A percentile compares a stretch with the other conserved stretches of the same genome.
These are phyloP conservation scores for Dacryopinax primogenitus DNA, from an alignment of 768 basidiomycete species.

Conservation along the genomic window DNA sequence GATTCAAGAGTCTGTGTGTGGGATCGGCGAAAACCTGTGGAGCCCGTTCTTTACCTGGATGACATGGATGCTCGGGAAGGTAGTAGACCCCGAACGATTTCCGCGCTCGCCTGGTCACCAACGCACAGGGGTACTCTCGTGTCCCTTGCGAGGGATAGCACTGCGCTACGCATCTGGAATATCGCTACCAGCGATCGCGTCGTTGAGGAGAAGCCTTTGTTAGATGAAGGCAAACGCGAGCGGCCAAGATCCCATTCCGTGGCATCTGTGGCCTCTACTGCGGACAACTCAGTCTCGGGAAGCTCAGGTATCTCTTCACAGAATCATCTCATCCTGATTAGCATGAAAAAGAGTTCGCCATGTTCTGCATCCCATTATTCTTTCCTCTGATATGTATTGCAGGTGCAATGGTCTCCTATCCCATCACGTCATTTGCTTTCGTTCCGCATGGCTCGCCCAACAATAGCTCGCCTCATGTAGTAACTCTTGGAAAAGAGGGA, in stretches of 20 bases:
- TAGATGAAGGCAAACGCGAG: neutral
- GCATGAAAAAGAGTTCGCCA: neutral
- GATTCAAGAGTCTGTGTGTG: neutral
- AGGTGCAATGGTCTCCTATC: neutral
- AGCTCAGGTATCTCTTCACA: neutral
- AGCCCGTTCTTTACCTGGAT: neutral
- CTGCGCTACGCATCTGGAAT: neutral
- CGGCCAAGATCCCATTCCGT: neutral
- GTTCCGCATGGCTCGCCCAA: neutral
- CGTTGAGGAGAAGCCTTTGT: neutral
- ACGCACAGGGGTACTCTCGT: neutral
- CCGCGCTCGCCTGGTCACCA: neutral
- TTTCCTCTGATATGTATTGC: neutral
- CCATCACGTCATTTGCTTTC: slow-evolving; percentile 2
- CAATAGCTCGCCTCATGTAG: neutral
- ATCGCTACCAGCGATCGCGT: neutral
- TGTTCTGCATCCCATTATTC: neutral
- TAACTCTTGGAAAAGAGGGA: neutral
- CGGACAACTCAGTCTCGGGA: neutral
- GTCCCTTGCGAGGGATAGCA: slow-evolving; percentile 2
- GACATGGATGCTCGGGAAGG: neutral
- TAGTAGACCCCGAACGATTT: neutral
- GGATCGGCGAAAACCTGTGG: neutral
- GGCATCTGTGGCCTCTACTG: neutral
- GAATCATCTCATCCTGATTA: neutral